Evolutionary conservation across 2,329 filamentous ascomycete genomes (phyloP), one percentile per base, ranked within the genome.

Genomic region (Epichloe typhina): DNA sequence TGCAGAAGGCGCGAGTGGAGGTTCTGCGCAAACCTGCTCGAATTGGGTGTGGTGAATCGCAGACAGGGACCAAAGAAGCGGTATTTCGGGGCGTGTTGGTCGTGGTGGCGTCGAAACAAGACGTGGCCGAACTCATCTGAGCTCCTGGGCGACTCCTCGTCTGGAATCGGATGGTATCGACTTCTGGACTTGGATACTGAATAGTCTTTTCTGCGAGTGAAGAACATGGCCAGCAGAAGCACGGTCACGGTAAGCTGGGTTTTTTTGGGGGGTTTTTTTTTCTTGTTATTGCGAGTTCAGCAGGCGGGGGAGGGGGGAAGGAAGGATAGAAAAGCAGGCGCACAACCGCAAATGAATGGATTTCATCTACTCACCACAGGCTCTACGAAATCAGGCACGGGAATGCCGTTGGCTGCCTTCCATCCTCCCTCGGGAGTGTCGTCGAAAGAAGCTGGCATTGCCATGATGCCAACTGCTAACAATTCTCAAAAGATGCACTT

Each of bases 1-100:
- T 72, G 72, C 13, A 88, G 72, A 37, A 88, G 57, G 4, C 83
- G 73, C 61, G 80, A 84, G 47, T 85, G 68, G 12, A 83, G 65
- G 45, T 77, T 75, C 54, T 77, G 72, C 55, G 75, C 72, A 59
- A 82, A 84, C 6, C 77, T 68, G 39, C 69, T 68, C 1, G 81
- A 84, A 62, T 85, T 82, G 2, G 82, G 82, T 17, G 78, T 77
- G 5, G 69, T 69, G 19, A 84, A 69, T 35, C 53, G 54, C 52
- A 55, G 31, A 21, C 54, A 57, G 13, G 49, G 51, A 4, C 51
- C 51, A 7, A 55, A 46, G 21, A 46, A 52, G 21, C 57, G 55
- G 6, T 42, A 44, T 51, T 58, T 58, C 33, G 50, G 53, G 5
- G 53, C 54, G 47, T 55, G 46, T 37, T 48, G 52, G 8, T 52